Base-by-base conservation (phyloP, 106 monocot genomes). In the Dioscorea zingiberensis region DNA sequence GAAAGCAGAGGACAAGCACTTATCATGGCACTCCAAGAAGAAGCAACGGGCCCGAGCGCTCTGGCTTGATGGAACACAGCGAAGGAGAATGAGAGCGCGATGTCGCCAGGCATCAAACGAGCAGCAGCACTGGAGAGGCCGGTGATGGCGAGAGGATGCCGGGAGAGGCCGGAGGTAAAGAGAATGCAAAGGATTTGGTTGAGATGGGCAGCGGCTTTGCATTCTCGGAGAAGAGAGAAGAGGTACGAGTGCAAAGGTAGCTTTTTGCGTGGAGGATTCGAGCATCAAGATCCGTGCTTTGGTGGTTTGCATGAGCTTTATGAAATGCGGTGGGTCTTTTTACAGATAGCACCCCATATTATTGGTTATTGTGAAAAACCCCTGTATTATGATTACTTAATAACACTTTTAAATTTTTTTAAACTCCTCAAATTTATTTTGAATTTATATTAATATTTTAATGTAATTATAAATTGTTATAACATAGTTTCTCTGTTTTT, bases 141-240 rank as follows among this genome's bases (percentile, higher is more conserved):
- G 13, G 75, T 60, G 66, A 68, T 48, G 28, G 58, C 8, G 59
- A 62, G 54, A 18, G 61, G 17, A 27, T 29, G 13, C 22, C 18
- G 17, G 27, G 61, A 53, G 67, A 27, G 68, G 75, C 68, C 45
- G 11, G 76, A 44, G 51, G 76, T 56, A 23, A 76, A 22, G 76
- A 70, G 69, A 18, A 63, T 30, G 69, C 54, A 62, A 29, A 60
- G 67, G 63, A 55, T 61, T 61, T 69, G 69, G 25, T 76, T 69
- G 27, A 76, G 69, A 19, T 45, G 60, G 26, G 23, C 0, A n/a
- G 26, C 17, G 26, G 44, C 8, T 27, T 11, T 44, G 28, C 24
- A 44, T 7, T 25, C 11, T 13, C 38, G 21, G 54, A 10, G 29
- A 23, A 16, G 14, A 29, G 24, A 32, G 10, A 46, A 15, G 10